These are phyloP conservation scores for Aspergillus steynii DNA, from an alignment of 495 filamentous ascomycete genomes.

Conservation along the genomic window DNA sequence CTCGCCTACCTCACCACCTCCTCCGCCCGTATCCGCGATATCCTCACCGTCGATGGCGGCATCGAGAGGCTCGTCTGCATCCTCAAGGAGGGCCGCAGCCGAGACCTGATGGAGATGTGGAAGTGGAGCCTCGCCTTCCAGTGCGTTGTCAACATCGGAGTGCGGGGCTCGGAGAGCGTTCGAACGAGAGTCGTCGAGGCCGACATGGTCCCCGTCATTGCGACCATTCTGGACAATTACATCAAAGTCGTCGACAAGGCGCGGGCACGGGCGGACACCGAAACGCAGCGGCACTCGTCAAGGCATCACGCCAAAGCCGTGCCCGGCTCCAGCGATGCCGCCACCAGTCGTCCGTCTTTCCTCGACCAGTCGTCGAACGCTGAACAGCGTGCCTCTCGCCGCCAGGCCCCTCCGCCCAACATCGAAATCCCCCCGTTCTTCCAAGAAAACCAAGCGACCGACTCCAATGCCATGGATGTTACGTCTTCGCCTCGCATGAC, in stretches of 20 bases:
- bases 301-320: constrained; percentile 43
- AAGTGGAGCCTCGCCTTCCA: constrained; percentile 99
- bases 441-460: constrained; percentile 48
- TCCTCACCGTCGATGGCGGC: constrained; percentile 96
- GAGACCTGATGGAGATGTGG: constrained; percentile 99
- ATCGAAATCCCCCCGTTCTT: constrained; percentile 71
- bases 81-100: constrained; percentile 91
- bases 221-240: constrained; percentile 98
- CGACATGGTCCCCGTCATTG: constrained; percentile 98
- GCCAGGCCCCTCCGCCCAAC: constrained; percentile 68
- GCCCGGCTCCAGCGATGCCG: constrained; percentile 23
- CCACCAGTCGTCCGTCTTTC: constrained; percentile 34
- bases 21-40: constrained; percentile 96
- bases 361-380: constrained; percentile 39
- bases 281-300: constrained; percentile 55
- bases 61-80: constrained; percentile 96
- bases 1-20: constrained; percentile 97
- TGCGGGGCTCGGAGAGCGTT: constrained; percentile 90
- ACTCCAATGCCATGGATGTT: constrained; percentile 56
- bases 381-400: constrained; percentile 54
- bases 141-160: constrained; percentile 97
- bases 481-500: constrained; percentile 70
- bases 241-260: constrained; percentile 92
- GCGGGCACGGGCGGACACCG: constrained; percentile 76
- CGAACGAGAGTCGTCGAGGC: constrained; percentile 95